A percentile compares a stretch with the other conserved stretches of the same genome.
phyloP scores from a whole-genome alignment of 179 eudicot genomes.

The Amaranthus tricolor region DNA sequence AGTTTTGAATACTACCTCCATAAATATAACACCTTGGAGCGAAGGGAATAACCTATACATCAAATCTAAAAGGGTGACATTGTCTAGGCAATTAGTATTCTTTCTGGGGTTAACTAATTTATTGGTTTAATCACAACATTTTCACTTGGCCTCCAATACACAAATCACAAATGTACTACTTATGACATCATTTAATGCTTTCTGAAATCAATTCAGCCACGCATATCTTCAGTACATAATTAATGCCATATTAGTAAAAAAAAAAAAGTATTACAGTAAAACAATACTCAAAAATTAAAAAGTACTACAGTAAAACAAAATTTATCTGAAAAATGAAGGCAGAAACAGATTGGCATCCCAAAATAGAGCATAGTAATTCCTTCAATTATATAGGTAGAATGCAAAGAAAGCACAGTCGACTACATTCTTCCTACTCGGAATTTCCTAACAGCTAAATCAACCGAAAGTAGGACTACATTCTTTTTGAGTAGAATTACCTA shows the following conservation, averaged over 20 bases:
- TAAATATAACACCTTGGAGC: too few relatives aligned
- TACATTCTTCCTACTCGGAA: not conserved
- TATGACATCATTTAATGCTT: not conserved
- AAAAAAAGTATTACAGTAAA: not conserved
- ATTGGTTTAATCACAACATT: not conserved
- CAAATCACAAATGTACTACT: not conserved
- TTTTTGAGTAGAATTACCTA: not conserved
- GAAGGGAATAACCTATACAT: too few relatives aligned
- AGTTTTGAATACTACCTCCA: too few relatives aligned
- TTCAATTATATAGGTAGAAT: not conserved
- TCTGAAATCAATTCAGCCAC: not conserved
- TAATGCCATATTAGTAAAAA: not conserved
- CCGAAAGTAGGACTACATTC: not conserved
- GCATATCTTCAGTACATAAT: not conserved
- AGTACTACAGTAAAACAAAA: not conserved
- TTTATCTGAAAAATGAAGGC: not conserved
- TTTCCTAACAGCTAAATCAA: constrained; percentile 12
- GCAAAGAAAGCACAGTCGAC: not conserved
- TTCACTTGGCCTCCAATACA: too few relatives aligned
- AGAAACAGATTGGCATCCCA: not conserved
- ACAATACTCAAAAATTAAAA: not conserved
- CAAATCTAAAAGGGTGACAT: too few relatives aligned
- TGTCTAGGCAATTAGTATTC: too few relatives aligned
- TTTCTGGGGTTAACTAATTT: too few relatives aligned
- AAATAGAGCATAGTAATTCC: not conserved